Conservation (phyloP, 2,329 filamentous ascomycete genomes). For the Helotiales sp. region DNA sequence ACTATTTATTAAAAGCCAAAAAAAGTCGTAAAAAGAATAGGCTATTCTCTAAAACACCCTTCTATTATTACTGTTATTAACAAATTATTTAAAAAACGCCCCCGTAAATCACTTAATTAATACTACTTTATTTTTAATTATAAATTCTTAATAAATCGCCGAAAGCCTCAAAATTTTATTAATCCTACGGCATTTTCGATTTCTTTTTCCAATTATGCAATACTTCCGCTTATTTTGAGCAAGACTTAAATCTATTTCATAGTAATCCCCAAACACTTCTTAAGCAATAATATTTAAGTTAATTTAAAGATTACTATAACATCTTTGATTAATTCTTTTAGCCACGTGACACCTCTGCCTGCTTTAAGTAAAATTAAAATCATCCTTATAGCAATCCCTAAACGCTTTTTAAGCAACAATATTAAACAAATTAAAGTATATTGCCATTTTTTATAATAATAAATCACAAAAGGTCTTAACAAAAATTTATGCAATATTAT, state of each 20-base stretch:
- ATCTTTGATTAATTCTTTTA: not conserved
- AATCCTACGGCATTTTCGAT: not conserved
- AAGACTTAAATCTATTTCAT: not conserved
- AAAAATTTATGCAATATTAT: conserved; percentile 53
- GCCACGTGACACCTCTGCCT: not conserved
- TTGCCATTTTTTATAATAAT: conserved; percentile 44
- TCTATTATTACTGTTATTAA: not conserved
- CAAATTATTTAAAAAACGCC: not conserved
- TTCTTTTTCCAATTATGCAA: not conserved
- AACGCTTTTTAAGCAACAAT: conserved; percentile 37
- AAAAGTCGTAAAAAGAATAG: not conserved
- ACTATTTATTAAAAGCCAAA: not conserved
- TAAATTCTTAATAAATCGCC: not conserved
- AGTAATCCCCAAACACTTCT: not conserved
- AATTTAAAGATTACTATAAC: conserved; percentile 36
- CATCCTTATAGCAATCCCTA: not conserved
- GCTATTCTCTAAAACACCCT: not conserved
- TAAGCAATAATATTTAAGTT: conserved; percentile 47
- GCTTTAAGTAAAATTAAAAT: not conserved
- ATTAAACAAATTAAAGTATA: conserved; percentile 47
- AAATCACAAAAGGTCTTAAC: conserved; percentile 56
- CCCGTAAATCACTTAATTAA: not conserved
- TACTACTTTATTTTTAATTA: not conserved
- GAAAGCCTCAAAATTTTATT: not conserved
- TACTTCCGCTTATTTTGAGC: not conserved